Evolutionary conservation across 1,139 yeast genomes (phyloP).

Genomic region (Scheffersomyces illinoinensis): DNA sequence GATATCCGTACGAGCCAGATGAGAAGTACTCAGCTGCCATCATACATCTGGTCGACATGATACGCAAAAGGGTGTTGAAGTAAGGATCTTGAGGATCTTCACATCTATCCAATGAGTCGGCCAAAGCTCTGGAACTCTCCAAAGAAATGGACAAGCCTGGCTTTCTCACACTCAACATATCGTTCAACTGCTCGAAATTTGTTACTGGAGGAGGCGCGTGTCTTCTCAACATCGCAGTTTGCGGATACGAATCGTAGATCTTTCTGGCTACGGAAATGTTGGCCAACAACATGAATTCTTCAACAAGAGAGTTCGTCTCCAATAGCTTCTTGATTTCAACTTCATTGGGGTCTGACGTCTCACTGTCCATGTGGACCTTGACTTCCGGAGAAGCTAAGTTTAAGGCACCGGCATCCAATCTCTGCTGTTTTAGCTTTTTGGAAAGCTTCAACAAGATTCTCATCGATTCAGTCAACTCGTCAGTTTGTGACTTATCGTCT

Average conservation of each 20-base stretch:
- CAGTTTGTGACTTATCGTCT: conserved; percentile 75
- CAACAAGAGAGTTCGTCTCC: conserved; percentile 94
- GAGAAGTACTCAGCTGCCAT: conserved; percentile 98
- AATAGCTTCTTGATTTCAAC: conserved; percentile 86
- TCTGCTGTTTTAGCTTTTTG: conserved; percentile 76
- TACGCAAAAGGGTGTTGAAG: conserved; percentile 90
- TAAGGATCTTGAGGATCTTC: conserved; percentile 81
- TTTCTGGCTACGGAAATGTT: conserved; percentile 94
- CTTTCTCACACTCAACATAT: conserved; percentile 84
- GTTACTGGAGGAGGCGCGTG: conserved; percentile 96
- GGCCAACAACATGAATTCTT: conserved; percentile 97
- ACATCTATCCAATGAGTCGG: conserved; percentile 91
- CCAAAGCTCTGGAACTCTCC: conserved; percentile 87
- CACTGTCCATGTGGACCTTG: conserved; percentile 94
- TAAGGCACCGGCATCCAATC: conserved; percentile 94
- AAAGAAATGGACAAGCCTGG: conserved; percentile 70
- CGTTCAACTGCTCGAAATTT: conserved; percentile 85
- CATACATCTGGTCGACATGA: conserved; percentile 99
- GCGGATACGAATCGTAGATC: conserved; percentile 91
- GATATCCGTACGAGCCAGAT: conserved; percentile 86
- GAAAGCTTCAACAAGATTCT: conserved; percentile 76
- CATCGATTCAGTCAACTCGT: conserved; percentile 89
- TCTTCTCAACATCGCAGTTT: conserved; percentile 96
- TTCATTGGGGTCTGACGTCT: conserved; percentile 94
- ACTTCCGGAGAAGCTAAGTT: conserved; percentile 98